A percentile compares a stretch with the other conserved stretches of the same genome.
These are phyloP conservation scores for Silene vulgaris DNA, from an alignment of 179 eudicot genomes.

Conservation along the genomic window DNA sequence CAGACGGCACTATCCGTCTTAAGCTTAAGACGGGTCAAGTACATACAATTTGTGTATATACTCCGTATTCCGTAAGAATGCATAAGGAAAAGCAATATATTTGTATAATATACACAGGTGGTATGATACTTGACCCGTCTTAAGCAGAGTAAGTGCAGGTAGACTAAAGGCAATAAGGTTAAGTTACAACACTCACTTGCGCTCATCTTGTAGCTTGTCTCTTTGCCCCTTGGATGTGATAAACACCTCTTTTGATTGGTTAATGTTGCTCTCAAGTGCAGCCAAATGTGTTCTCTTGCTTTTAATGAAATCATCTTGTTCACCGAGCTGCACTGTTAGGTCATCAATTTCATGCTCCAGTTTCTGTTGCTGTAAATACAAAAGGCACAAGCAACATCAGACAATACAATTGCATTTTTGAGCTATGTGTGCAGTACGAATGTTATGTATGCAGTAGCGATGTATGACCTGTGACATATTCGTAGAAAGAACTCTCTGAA, in stretches of 20 bases:
- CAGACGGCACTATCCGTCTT: too few species aligned
- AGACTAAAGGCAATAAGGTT: background rate
- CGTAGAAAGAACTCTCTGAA: conserved; percentile 56
- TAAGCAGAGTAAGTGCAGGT: conserved; percentile 4
- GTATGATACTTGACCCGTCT: too few species aligned
- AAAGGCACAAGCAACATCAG: conserved; percentile 15
- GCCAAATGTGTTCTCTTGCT: conserved; percentile 46
- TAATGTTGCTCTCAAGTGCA: conserved; percentile 46
- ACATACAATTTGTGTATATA: too few species aligned
- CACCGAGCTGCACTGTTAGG: conserved; percentile 51
- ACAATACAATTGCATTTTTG: conserved; percentile 3
- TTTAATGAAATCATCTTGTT: conserved; percentile 50
- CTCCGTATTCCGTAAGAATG: too few species aligned
- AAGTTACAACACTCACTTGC: conserved; percentile 56
- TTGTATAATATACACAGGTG: too few species aligned
- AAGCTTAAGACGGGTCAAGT: too few species aligned
- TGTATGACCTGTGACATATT: conserved; percentile 60
- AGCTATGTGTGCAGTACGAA: background rate
- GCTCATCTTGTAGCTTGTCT: conserved; percentile 74
- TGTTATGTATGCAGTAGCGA: background rate
- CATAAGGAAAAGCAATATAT: too few species aligned
- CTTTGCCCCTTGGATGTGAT: conserved; percentile 56
- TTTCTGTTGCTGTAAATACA: conserved; percentile 53
- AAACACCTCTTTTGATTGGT: conserved; percentile 47
- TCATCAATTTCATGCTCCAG: conserved; percentile 61